A percentile compares a stretch with the other conserved stretches of the same genome.
Evolutionary conservation across 139 green algal species (phyloP).

Genomic region (Chlamydomonas applanata): DNA sequence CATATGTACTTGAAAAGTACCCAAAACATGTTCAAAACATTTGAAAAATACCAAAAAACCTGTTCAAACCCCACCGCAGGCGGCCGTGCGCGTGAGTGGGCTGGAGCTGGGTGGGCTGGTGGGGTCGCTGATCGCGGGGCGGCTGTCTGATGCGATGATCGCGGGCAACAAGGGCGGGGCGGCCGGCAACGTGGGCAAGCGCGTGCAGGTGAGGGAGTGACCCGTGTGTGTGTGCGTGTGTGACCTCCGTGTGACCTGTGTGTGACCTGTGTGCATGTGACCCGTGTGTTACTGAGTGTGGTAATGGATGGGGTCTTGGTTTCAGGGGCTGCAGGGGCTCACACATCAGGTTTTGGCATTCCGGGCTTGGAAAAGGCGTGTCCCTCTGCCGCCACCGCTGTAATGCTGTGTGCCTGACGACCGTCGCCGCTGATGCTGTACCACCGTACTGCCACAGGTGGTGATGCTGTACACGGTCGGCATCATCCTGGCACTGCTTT

Average conservation of each 20-base stretch:
- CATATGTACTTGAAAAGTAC: too few relatives aligned
- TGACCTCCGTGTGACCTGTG: too few relatives aligned
- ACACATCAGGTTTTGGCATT: too few relatives aligned
- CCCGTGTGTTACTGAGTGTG: too few relatives aligned
- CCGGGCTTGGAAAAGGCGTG: too few relatives aligned
- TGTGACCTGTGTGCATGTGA: too few relatives aligned
- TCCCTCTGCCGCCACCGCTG: too few relatives aligned
- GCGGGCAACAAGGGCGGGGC: conserved; percentile 38
- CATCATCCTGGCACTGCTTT: conserved; percentile 69
- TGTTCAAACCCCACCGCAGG: conserved; percentile 40
- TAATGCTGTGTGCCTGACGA: too few relatives aligned
- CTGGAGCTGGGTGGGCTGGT: conserved; percentile 95
- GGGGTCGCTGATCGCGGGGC: conserved; percentile 85
- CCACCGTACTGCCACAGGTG: conserved; percentile 47
- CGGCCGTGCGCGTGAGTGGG: conserved; percentile 83
- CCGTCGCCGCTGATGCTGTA: too few relatives aligned
- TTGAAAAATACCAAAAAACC: background rate
- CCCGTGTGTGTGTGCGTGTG: background rate
- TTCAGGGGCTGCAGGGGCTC: too few relatives aligned
- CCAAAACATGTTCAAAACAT: too few relatives aligned
- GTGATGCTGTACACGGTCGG: conserved; percentile 93
- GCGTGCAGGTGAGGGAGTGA: conserved; percentile 68
- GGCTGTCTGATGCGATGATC: conserved; percentile 76
- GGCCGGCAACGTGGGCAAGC: conserved; percentile 84
- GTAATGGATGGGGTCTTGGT: too few relatives aligned